phyloP scores from a whole-genome alignment of 2,329 filamentous ascomycete species.

The Xylaria sp. region DNA sequence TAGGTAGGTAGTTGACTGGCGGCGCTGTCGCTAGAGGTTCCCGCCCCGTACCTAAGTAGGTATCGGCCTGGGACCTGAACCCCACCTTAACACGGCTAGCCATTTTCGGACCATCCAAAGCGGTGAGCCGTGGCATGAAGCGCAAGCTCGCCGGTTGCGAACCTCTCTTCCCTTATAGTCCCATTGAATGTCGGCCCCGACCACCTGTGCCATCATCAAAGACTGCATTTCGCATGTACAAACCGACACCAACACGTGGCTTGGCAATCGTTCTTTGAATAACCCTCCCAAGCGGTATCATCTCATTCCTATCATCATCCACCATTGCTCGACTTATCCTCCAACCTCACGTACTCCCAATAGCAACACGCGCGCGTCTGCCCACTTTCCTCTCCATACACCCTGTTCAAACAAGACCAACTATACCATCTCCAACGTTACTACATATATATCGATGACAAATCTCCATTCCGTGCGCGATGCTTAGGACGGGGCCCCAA shows the following conservation, averaged over 20 bases:
- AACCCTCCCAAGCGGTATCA: neutral
- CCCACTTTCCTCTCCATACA: neutral
- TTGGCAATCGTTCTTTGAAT: neutral
- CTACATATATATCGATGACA: conserved; percentile 31
- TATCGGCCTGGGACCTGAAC: neutral
- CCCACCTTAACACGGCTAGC: neutral
- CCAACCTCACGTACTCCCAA: neutral
- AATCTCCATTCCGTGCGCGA: conserved; percentile 28
- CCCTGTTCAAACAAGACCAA: neutral
- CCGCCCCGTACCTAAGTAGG: neutral
- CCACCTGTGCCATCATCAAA: conserved; percentile 3
- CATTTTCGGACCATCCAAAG: conserved; percentile 10
- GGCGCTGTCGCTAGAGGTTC: too few relatives aligned
- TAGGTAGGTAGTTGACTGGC: too few relatives aligned
- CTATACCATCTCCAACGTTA: neutral
- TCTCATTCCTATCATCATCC: neutral
- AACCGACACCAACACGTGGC: neutral
- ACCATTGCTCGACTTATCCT: neutral
- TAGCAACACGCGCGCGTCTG: neutral
- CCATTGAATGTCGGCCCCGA: neutral
- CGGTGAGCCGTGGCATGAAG: conserved; percentile 35
- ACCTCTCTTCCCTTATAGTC: conserved; percentile 1
- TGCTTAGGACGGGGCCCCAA: conserved; percentile 38
- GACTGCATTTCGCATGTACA: conserved; percentile 1
- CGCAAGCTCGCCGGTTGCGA: conserved; percentile 34